Conservation (phyloP, 306 rosid genomes). For the Cucumis hystrix region DNA sequence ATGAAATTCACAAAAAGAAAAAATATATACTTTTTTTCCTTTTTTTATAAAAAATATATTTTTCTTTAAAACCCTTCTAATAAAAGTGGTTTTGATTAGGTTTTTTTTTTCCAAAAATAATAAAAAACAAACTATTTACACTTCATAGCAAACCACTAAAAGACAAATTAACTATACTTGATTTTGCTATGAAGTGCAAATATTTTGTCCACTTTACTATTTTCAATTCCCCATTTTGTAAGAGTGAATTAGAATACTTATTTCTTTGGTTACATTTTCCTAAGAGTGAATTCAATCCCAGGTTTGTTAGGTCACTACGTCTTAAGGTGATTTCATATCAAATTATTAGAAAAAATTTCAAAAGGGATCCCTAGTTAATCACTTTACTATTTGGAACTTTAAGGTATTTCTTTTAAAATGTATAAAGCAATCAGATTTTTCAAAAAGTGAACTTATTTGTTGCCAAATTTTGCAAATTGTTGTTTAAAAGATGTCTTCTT, state of each 20-base stretch:
- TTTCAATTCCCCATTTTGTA: neutral
- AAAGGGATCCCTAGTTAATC: neutral
- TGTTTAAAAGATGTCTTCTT: neutral
- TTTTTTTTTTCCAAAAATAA: too few relatives aligned
- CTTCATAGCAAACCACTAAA: too few relatives aligned
- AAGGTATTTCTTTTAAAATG: neutral
- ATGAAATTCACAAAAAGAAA: too few relatives aligned
- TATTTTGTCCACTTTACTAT: too few relatives aligned
- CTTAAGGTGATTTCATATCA: neutral
- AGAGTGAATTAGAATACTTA: neutral
- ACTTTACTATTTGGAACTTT: neutral
- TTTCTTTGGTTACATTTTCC: neutral
- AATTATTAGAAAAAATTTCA: neutral
- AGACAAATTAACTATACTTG: too few relatives aligned
- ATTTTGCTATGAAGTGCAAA: too few relatives aligned
- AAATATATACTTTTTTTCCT: too few relatives aligned
- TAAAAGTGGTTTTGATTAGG: neutral
- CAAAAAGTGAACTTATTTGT: neutral
- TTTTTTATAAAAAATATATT: too few relatives aligned
- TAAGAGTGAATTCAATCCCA: neutral
- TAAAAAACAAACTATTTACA: too few relatives aligned
- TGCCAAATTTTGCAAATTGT: neutral
- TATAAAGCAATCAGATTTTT: neutral
- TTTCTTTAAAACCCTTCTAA: neutral
- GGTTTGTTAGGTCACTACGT: neutral